Percentiles rank a stretch among this genome's conserved stretches.
These are phyloP conservation scores for Aureobasidium sp. DNA, from an alignment of 2,329 filamentous ascomycete genomes.

Conservation along the genomic window DNA sequence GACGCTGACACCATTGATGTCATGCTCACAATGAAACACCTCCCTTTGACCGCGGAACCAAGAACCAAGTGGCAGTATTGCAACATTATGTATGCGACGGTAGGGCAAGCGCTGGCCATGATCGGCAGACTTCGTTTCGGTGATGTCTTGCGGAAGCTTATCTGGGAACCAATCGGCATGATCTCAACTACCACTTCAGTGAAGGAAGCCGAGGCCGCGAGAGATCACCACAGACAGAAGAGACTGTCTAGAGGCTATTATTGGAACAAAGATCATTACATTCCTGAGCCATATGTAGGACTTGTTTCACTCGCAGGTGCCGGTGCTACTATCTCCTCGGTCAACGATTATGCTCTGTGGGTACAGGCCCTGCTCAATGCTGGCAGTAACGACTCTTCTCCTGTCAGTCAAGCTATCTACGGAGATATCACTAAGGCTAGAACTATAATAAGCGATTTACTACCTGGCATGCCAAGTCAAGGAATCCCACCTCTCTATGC, in stretches of 20 bases:
- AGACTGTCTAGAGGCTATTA: background rate
- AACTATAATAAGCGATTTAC: background rate
- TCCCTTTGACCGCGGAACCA: conserved; percentile 29
- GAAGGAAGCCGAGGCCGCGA: background rate
- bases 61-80: conserved; percentile 42
- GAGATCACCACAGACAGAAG: background rate
- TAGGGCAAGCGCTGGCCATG: conserved; percentile 38
- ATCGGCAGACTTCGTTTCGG: conserved; percentile 20
- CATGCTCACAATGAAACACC: conserved; percentile 35
- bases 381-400: background rate
- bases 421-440: background rate
- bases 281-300: background rate
- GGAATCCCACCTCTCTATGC: background rate
- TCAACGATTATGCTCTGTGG: conserved; percentile 17
- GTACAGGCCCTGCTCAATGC: conserved; percentile 15
- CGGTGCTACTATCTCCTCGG: conserved; percentile 17
- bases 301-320: conserved; percentile 20
- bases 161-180: background rate
- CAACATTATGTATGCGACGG: conserved; percentile 46
- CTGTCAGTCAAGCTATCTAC: background rate
- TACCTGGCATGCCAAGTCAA: background rate
- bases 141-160: background rate
- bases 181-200: background rate
- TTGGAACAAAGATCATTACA: background rate
- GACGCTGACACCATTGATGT: background rate